Conservation (phyloP, 2,329 filamentous ascomycete genomes). For the Nigrograna mackinnonii region DNA sequence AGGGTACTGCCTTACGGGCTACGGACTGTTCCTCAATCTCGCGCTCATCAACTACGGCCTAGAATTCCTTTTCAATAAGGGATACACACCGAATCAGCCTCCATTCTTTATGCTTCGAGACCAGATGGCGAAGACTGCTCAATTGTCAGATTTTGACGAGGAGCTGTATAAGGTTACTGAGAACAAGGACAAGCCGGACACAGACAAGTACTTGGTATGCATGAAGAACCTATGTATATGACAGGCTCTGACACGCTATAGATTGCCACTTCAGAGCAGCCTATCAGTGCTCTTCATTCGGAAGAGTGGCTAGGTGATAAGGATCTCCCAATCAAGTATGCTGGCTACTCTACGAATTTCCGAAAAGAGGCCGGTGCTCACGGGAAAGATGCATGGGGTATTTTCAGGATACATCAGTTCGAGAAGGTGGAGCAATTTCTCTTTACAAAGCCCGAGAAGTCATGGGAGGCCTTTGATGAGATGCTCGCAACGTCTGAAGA, state of each 20-base stretch:
- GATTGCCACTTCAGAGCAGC: constrained; percentile 90
- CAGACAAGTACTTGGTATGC: constrained; percentile 78
- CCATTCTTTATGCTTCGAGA: constrained; percentile 95
- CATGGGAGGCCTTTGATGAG: constrained; percentile 88
- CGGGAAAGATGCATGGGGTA: constrained; percentile 93
- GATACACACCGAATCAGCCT: constrained; percentile 65
- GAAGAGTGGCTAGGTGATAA: constrained; percentile 88
- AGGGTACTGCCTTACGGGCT: constrained; percentile 88
- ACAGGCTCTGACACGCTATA: background rate
- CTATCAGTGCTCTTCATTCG: constrained; percentile 88
- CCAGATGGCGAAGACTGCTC: constrained; percentile 97
- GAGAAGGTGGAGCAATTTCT: constrained; percentile 62
- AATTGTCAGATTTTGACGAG: constrained; percentile 96
- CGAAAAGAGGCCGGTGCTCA: constrained; percentile 92
- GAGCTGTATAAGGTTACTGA: constrained; percentile 94
- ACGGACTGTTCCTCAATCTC: constrained; percentile 89
- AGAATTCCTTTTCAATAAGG: constrained; percentile 81
- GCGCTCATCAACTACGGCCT: constrained; percentile 94
- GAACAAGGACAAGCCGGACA: constrained; percentile 75
- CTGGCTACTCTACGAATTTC: constrained; percentile 94
- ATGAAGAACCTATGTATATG: too few relatives aligned
- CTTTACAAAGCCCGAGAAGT: constrained; percentile 74
- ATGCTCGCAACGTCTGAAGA: constrained; percentile 89
- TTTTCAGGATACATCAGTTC: constrained; percentile 98
- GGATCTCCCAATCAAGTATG: constrained; percentile 84